phyloP scores from a whole-genome alignment of 2,329 filamentous ascomycete genomes.

The Arachnomyces sp. region DNA sequence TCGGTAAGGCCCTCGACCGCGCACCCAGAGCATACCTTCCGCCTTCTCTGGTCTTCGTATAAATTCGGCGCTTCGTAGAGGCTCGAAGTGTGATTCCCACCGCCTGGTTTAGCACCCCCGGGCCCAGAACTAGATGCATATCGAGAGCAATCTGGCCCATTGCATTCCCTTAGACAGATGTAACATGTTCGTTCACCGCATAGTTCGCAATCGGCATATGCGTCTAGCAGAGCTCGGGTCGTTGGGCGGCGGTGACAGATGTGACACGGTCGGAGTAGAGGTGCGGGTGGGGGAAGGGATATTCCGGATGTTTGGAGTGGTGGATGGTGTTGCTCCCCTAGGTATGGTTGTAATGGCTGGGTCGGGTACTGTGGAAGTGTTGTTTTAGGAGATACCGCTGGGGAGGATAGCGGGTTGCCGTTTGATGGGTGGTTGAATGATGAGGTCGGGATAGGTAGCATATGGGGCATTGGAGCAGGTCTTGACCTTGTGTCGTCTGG shows the following conservation, averaged over 20 bases:
- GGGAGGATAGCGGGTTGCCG: conserved; percentile 13
- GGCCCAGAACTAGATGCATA: background rate
- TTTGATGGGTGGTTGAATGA: background rate
- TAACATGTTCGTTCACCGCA: conserved; percentile 33
- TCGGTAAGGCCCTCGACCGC: conserved; percentile 32
- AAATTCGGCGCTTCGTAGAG: background rate
- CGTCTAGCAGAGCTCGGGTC: conserved; percentile 31
- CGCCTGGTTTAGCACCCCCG: no score
- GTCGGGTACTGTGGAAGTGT: background rate
- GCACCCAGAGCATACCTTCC: conserved; percentile 33
- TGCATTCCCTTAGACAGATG: conserved; percentile 35
- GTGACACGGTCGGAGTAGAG: conserved; percentile 31
- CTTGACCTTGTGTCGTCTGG: no score
- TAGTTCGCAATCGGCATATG: conserved; percentile 34
- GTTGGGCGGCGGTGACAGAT: conserved; percentile 35
- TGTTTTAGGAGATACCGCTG: conserved; percentile 21
- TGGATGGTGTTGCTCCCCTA: conserved; percentile 1
- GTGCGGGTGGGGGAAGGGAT: conserved; percentile 12
- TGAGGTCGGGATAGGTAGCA: conserved; percentile 14
- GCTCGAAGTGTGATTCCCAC: background rate
- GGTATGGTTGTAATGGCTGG: conserved; percentile 18
- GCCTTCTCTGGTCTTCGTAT: conserved; percentile 10
- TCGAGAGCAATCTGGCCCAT: conserved; percentile 22
- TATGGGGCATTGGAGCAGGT: conserved; percentile 12
- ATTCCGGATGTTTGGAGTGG: conserved; percentile 13